Evolutionary conservation across 495 filamentous ascomycete genomes (phyloP), one percentile per base, ranked within the genome.

Genomic region (Staphylotrichum tortipilum): DNA sequence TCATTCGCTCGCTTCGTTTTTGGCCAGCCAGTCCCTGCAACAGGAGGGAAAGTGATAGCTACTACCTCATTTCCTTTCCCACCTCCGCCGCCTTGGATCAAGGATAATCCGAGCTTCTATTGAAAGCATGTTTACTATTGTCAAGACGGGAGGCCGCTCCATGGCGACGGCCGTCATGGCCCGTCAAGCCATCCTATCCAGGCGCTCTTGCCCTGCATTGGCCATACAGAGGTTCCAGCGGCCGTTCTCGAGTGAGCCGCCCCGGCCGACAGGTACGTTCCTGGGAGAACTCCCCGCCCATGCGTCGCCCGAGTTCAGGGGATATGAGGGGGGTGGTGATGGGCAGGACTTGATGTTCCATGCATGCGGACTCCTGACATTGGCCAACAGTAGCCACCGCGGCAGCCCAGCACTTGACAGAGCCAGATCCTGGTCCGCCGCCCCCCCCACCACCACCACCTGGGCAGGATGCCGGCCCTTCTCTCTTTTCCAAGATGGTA

Each of bases 401-500:
- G 3, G 7, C 15, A 12, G 14, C 38, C 9, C 28, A 9, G n/a
- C 17, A 42, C 30, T 18, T 21, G n/a, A 9, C 33, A 52, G 35
- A 38, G 15, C 24, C 41, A 12, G 40, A 49, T 9, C 12, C 38
- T 12, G 14, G 6, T 5, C 37, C 36, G 18, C 36, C 28, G 8
- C 23, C 49, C 11, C 38, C 33, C 12, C 44, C 47, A 30, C 52
- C 50, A 24, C 58, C 56, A 24, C 58, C 61, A 30, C 61, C 33
- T 11, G 22, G 15, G 1, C 26, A 59, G 10, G 64, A 72, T 56
- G 62, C 49, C 12, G 46, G 44, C 33, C 65, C 62, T 7, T 62
- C 70, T 4, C 52, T 74, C n/a, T 37, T 64, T 3, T 76, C 78
- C 54, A 95, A 89, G 60, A 88, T 91, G 81, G 71, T 87, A 38